Percentiles rank a stretch among this genome's conserved stretches.
phyloP scores from a whole-genome alignment of 306 rosid genomes.

The Begonia fuchsioides region DNA sequence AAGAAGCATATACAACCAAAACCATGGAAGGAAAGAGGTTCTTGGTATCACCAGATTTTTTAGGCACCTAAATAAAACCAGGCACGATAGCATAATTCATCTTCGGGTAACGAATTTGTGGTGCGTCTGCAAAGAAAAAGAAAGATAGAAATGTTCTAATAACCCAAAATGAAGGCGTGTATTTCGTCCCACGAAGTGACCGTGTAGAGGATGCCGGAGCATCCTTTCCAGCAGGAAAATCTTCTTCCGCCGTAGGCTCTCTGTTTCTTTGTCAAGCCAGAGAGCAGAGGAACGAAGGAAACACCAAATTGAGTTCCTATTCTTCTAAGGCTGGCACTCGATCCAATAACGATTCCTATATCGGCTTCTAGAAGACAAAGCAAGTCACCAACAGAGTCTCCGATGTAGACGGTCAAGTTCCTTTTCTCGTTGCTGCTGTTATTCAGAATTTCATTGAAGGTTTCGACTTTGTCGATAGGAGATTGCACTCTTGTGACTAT shows the following conservation, averaged over 20 bases:
- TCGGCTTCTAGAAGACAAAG: slow-evolving; percentile 95
- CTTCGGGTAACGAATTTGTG: slow-evolving; percentile 30
- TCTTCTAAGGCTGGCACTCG: slow-evolving; percentile 81
- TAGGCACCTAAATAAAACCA: slow-evolving; percentile 30
- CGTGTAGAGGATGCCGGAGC: slow-evolving; percentile 73
- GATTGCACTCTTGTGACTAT: slow-evolving; percentile 73
- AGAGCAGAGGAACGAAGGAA: slow-evolving; percentile 62
- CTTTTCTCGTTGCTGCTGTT: slow-evolving; percentile 29
- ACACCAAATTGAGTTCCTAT: slow-evolving; percentile 63
- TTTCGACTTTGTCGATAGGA: slow-evolving; percentile 72
- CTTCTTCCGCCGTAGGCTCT: slow-evolving; percentile 35
- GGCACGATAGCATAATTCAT: slow-evolving; percentile 27
- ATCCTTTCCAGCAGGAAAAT: slow-evolving; percentile 55
- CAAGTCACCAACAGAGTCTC: slow-evolving; percentile 91
- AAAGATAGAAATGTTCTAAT: slow-evolving; percentile 24
- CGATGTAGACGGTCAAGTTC: slow-evolving; percentile 61
- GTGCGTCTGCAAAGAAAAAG: slow-evolving; percentile 13
- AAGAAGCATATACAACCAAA: too few relatives aligned
- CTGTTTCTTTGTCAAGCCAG: slow-evolving; percentile 70
- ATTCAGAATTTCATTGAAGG: slow-evolving; percentile 37
- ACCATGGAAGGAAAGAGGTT: too few relatives aligned
- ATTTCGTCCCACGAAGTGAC: slow-evolving; percentile 90
- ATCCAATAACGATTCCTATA: slow-evolving; percentile 80
- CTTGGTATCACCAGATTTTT: background rate
- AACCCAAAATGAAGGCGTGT: slow-evolving; percentile 91